A percentile compares a stretch with the other conserved stretches of the same genome.
These are phyloP conservation scores for Sugiyamaella mastotermitis DNA, from an alignment of 805 yeast genomes.

Conservation along the genomic window DNA sequence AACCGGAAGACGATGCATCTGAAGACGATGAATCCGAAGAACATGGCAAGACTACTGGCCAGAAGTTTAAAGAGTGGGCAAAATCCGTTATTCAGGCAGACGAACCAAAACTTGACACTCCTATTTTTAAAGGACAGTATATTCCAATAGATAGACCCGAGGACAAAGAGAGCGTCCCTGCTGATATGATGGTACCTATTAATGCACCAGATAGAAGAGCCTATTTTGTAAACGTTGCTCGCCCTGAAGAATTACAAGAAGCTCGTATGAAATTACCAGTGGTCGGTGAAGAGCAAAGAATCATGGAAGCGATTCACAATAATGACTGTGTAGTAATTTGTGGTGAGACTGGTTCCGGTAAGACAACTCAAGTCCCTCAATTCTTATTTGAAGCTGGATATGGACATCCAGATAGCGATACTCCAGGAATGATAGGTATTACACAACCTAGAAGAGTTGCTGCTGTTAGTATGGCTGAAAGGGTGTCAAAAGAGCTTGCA, in stretches of 20 bases:
- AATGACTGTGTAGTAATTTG: constrained; percentile 86
- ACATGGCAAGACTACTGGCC: constrained; percentile 45
- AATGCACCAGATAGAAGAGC: constrained; percentile 51
- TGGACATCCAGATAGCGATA: constrained; percentile 53
- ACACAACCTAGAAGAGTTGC: constrained; percentile 93
- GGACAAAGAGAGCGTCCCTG: constrained; percentile 66
- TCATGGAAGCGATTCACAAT: constrained; percentile 93
- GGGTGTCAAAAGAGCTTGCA: constrained; percentile 78
- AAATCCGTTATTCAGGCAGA: constrained; percentile 58
- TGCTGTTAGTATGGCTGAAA: constrained; percentile 73
- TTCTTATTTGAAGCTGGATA: constrained; percentile 90
- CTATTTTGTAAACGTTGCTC: constrained; percentile 57
- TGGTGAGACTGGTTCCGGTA: constrained; percentile 99
- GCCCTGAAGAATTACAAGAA: constrained; percentile 61
- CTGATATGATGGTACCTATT: constrained; percentile 54
- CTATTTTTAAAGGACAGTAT: constrained; percentile 43
- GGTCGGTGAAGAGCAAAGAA: constrained; percentile 79
- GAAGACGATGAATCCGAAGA: constrained; percentile 25
- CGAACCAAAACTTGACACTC: constrained; percentile 54
- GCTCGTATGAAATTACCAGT: constrained; percentile 77
- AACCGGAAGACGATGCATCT: constrained; percentile 19
- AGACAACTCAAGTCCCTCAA: constrained; percentile 97
- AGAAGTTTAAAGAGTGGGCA: constrained; percentile 85
- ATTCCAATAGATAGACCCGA: constrained; percentile 57
- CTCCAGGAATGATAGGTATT: constrained; percentile 92